Conservation (phyloP, 306 rosid genomes). For the Cucurbita pepo region DNA sequence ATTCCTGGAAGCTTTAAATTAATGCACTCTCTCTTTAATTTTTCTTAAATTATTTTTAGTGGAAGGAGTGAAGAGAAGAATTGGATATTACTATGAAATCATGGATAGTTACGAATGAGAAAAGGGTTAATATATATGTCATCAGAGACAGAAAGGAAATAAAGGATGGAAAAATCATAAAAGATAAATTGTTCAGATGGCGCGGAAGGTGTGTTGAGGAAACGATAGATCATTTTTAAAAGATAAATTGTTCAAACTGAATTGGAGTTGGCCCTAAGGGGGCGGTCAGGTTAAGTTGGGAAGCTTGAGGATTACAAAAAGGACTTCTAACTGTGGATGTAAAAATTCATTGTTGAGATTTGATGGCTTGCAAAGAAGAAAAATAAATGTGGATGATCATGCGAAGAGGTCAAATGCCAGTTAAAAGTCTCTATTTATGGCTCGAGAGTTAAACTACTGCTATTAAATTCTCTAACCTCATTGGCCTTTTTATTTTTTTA, state of each 20-base stretch:
- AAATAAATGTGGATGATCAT: too few species aligned
- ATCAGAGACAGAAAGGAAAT: too few species aligned
- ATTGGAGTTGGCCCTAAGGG: not conserved
- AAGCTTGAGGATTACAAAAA: not conserved
- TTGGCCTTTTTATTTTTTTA: too few species aligned
- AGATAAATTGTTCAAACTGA: not conserved
- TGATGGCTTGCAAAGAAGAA: too few species aligned
- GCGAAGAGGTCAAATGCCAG: too few species aligned
- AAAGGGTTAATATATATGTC: not conserved
- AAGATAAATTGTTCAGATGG: not conserved
- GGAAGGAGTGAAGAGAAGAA: not conserved
- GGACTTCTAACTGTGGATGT: too few species aligned
- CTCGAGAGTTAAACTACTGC: too few species aligned
- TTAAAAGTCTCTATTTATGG: too few species aligned
- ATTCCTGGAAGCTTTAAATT: not conserved
- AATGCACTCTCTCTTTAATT: not conserved
- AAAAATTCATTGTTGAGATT: too few species aligned
- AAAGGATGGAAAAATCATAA: not conserved
- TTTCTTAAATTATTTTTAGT: not conserved
- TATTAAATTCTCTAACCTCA: too few species aligned
- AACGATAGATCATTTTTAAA: not conserved
- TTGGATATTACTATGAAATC: not conserved
- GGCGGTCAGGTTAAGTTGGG: not conserved
- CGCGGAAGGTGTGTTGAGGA: not conserved
- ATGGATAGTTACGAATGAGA: not conserved